A percentile compares a stretch with the other conserved stretches of the same genome.
Conservation (phyloP, 495 filamentous ascomycete genomes). For the Paragyromitra xinjiangensis region DNA sequence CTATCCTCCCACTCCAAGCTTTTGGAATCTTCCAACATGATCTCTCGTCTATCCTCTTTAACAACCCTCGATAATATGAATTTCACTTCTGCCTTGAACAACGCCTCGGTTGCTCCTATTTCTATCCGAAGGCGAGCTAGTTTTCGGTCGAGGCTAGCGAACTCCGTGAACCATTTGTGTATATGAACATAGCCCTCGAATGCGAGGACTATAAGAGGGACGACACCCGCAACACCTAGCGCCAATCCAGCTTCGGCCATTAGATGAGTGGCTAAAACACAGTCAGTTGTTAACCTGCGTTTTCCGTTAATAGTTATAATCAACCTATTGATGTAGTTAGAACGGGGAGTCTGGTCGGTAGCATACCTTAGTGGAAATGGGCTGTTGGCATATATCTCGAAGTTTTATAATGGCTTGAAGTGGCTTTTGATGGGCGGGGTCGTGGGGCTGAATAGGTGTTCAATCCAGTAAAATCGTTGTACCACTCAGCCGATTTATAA, state of each 20-base stretch:
- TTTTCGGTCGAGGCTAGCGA: background rate
- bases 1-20: background rate
- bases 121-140: background rate
- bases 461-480: background rate
- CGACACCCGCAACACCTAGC: background rate
- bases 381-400: background rate
- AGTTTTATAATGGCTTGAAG: background rate
- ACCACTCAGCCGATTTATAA: background rate
- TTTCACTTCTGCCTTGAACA: conserved; percentile 16
- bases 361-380: background rate
- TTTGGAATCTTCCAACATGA: background rate
- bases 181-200: background rate
- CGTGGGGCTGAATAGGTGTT: conserved; percentile 1
- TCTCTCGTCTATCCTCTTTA: conserved; percentile 2
- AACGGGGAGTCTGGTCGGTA: background rate
- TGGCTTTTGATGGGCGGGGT: background rate
- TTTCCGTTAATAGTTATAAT: background rate
- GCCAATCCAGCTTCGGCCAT: conserved; percentile 1
- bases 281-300: background rate
- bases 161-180: background rate
- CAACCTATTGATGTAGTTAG: background rate
- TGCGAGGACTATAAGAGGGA: conserved; percentile 1
- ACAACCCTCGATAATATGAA: conserved; percentile 9
- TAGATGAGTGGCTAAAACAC: background rate
- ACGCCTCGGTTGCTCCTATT: background rate